Base-by-base conservation (phyloP, 495 filamentous ascomycete species). In the Aspergillus nidulans region DNA sequence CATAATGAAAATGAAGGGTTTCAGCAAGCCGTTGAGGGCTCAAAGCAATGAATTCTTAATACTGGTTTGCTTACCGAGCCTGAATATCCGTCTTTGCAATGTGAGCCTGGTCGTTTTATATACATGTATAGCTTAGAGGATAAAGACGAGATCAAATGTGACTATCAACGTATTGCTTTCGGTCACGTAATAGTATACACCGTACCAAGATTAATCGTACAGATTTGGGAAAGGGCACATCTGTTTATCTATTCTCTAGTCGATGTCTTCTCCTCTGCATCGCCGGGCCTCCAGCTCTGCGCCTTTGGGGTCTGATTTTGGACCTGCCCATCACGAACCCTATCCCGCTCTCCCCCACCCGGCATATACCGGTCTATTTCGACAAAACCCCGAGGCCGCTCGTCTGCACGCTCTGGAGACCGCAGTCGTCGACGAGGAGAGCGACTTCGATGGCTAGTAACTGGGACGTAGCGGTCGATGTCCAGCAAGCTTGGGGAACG, bases 1-100 rank as follows among this genome's bases (percentile, higher is more conserved):
- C 84, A 87, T 58, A 69, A 70, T 21, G 80, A 81, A 49, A 83
- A 86, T 61, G 70, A 78, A 24, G 80, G 77, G 2, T 86, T 77
- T 55, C 67, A 71, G 26, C 68, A 71, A 16, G 69, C 63, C 1
- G 52, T 74, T 1, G 62, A 72, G 20, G 36, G 20, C 6, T 15
- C 24, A 4, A 52, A 52, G 23, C n/a, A 42, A 18, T 52, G 48
- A 42, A 12, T 15, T n/a, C n/a, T n/a, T n/a, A n/a, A n/a, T 18
- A 15, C 6, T 20, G 15, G 25, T 47, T 47, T 32, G 21, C 9
- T 47, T 3, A 10, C 13, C 10, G 44, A 19, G 15, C 28, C 32
- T 32, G 25, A 7, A 25, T 47, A 18, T 1, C 18, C 32, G 7
- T 47, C 30, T 23, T 30, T 26, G 4, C 19, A 12, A 9, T 41